phyloP scores from a whole-genome alignment of 331 rosid genomes.

The Ulmus americana region DNA sequence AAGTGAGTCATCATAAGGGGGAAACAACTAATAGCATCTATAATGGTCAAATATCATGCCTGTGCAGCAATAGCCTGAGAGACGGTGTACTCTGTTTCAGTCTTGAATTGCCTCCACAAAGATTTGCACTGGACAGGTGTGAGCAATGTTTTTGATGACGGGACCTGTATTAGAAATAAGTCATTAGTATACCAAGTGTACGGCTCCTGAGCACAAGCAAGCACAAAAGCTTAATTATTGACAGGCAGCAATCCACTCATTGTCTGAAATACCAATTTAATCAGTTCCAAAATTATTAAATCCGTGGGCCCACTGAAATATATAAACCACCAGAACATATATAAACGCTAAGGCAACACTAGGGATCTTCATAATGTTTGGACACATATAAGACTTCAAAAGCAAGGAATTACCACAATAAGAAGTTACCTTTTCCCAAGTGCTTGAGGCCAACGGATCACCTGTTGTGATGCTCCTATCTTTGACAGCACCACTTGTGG shows the following conservation, averaged over 20 bases:
- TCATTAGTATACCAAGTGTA: conserved; percentile 9
- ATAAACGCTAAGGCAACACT: no score
- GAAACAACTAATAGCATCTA: not conserved
- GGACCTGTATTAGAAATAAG: conserved; percentile 41
- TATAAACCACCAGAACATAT: not conserved
- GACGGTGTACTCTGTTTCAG: conserved; percentile 88
- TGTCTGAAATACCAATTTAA: not conserved
- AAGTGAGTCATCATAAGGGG: not conserved
- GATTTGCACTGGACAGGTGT: conserved; percentile 95
- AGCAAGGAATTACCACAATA: conserved; percentile 18
- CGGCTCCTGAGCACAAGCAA: conserved; percentile 8
- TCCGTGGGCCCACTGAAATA: not conserved
- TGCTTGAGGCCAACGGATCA: conserved; percentile 90
- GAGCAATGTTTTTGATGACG: conserved; percentile 64
- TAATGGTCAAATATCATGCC: conserved; percentile 37
- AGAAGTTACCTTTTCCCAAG: conserved; percentile 72
- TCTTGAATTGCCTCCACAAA: conserved; percentile 91
- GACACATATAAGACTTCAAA: not conserved
- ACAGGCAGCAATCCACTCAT: not conserved
- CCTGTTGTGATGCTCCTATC: conserved; percentile 46
- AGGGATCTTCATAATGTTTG: no score
- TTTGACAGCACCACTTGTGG: conserved; percentile 39
- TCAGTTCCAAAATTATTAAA: not conserved
- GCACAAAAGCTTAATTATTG: not conserved
- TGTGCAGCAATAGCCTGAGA: conserved; percentile 97